Evolutionary conservation across 176 grass and related monocot genomes (phyloP).

Genomic region (Rhipidocladum racemiflorum): DNA sequence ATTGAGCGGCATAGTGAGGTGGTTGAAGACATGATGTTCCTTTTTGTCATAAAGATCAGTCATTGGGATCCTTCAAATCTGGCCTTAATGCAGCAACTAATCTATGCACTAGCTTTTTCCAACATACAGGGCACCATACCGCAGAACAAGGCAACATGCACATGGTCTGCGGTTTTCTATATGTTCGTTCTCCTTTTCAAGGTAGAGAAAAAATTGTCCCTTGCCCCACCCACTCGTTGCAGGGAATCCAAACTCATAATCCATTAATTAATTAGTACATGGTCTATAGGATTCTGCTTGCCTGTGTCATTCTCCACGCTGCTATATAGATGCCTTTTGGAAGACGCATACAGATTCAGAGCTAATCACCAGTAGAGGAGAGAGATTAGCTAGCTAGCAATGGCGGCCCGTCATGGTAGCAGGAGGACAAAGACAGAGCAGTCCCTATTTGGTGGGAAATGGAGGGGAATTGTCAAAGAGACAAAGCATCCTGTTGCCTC

Average conservation of each 20-base stretch:
- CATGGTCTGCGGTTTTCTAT: conserved; percentile 39
- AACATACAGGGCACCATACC: conserved; percentile 28
- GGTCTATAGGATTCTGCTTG: conserved; percentile 27
- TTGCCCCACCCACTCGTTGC: conserved; percentile 38
- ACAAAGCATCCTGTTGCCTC: conserved; percentile 20
- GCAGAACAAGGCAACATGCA: conserved; percentile 41
- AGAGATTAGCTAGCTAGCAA: conserved; percentile 13
- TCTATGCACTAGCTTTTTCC: conserved; percentile 33
- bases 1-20: not conserved
- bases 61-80: conserved; percentile 43
- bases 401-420: conserved; percentile 25
- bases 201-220: conserved; percentile 34
- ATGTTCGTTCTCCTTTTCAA: conserved; percentile 25
- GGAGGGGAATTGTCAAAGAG: conserved; percentile 40
- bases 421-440: conserved; percentile 39
- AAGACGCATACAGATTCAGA: conserved; percentile 31
- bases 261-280: conserved; percentile 38
- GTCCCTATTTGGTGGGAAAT: conserved; percentile 44
- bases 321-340: conserved; percentile 40
- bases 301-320: conserved; percentile 9
- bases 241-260: conserved; percentile 44
- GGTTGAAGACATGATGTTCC: conserved; percentile 23
- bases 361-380: conserved; percentile 15
- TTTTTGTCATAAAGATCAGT: conserved; percentile 29
- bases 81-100: conserved; percentile 37